Base-by-base conservation (phyloP, 306 rosid species). In the Prunus persica region DNA sequence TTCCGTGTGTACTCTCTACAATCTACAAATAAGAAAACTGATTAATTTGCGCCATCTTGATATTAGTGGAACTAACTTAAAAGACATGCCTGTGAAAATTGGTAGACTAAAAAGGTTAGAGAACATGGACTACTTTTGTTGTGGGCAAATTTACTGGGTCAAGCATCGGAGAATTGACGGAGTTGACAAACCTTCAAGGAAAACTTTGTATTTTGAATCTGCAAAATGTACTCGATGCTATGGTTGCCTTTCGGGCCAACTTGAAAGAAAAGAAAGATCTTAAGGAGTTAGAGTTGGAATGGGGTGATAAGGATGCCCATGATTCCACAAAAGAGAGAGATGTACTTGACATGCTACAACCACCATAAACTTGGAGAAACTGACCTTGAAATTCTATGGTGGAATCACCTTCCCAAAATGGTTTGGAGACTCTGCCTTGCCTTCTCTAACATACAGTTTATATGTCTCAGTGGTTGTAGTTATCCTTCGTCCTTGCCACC, bases 181-280 rank as follows among this genome's bases (percentile, higher is more conserved):
- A 57, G 47, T 62, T 81, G 5, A 5, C 6, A 0, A 13, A 64
- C 24, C 67, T 76, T 38, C 24, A 3, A 18, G 74, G 78, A 58
- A 74, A 27, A 13, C 65, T 72, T 47, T 32, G 50, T 11, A 57
- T 81, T 4, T 76, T 73, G 16, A 68, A 73, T 54, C 14, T 81
- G 0, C 51, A 81, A 52, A 70, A 81, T 55, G 63, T 76, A 10
- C 16, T 16, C 6, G 27, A 63, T 54, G 61, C 65, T 14, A 28
- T 3, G 19, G 77, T 64, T 64, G 80, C 71, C 32, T 13, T 61
- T 12, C 41, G 11, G 67, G 84, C 76, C 30, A 75, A 75, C 54
- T 27, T 75, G 72, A 43, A 1, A 25, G 68, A 67, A 8, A 72
- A 41, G 52, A 72, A 34, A 51, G 2, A 70, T 45, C 55, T 81